Evolutionary conservation across 495 filamentous ascomycete species (phyloP), one percentile per base, ranked within the genome.

Genomic region (Trichoderma gamsii): DNA sequence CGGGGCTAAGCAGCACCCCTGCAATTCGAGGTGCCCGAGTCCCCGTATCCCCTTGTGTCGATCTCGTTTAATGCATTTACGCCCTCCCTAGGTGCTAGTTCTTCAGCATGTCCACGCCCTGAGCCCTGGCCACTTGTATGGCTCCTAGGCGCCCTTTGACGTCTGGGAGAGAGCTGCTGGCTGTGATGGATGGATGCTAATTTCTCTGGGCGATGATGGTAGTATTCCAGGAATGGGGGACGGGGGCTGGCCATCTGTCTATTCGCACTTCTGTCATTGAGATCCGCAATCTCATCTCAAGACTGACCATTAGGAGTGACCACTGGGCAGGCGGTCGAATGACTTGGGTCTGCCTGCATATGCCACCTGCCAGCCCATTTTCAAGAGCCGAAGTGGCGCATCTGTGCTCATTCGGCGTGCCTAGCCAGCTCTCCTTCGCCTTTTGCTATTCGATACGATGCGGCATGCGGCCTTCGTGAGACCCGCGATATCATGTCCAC

Each of bases 311-410:
- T n/a, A n/a, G 29, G 29, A 29, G 29, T 29, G 29, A 29, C 29
- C 1, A 29, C 1, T 29, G 29, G 29, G 29, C 29, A 0, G 15
- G 18, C 49, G 25, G n/a, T 52, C 25, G 12, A 16, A n/a, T 56
- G 18, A 56, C 51, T 11, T 23, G 51, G 8, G 7, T 11, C 51
- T 56, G 51, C 56, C 18, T 21, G 21, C 16, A 61, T 9, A 27
- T 32, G 27, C 27, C 56, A 18, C 56, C 56, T 32, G 27, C 25
- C 27, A 61, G 56, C 25, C 56, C 56, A 32, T 61, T 32, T 18
- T 29, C 56, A 61, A 61, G 56, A 61, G 56, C 56, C 56, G 56
- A 61, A 18, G 56, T 61, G 56, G 56, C 56, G 56, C 56, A 29
- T 32, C 11, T 21, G 56, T 61, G 9, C 56, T 15, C 56, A 61